Evolutionary conservation across 306 rosid genomes (phyloP), one percentile per base, ranked within the genome.

Genomic region (Gynostemma pentaphyllum): DNA sequence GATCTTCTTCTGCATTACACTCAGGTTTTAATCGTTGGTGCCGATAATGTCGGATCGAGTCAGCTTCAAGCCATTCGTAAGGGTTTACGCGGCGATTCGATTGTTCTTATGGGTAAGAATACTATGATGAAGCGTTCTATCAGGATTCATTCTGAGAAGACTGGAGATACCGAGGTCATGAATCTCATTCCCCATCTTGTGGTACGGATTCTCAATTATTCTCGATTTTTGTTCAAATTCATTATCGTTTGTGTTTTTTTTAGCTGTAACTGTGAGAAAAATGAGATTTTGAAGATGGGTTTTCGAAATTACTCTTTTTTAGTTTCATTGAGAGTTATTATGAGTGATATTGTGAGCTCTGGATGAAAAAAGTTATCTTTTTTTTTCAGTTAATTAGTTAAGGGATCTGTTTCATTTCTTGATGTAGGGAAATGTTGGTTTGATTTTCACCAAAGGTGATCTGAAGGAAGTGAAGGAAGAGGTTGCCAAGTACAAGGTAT

Each of bases 381-480:
- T n/a, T n/a, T n/a, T n/a, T n/a, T n/a, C n/a, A n/a, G n/a, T n/a
- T n/a, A n/a, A n/a, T n/a, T n/a, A n/a, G n/a, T n/a, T n/a, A n/a
- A n/a, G n/a, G n/a, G n/a, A n/a, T n/a, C n/a, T n/a, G n/a, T n/a
- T n/a, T n/a, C n/a, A n/a, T n/a, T n/a, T n/a, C n/a, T n/a, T n/a
- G n/a, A n/a, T 0, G 0, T 60, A 89, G 97, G 97, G 97, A 1
- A 91, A 91, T 19, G 97, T 91, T 0, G 97, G 97, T 0, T 68
- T 91, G 39, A 87, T 87, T 29, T 91, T 91, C 80, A 91, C 97
- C 0, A 91, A 91, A 47, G 97, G 97, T 22, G 97, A 91, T 49
- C 68, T 91, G 80, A 91, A 91, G 78, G 97, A 91, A 67, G 96
- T 91, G 36, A 85, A 94, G 16, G 97, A 91, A 34, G 97, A 91